Conservation (phyloP, 2,329 filamentous ascomycete species). For the Myriosclerotinia duriaeana region DNA sequence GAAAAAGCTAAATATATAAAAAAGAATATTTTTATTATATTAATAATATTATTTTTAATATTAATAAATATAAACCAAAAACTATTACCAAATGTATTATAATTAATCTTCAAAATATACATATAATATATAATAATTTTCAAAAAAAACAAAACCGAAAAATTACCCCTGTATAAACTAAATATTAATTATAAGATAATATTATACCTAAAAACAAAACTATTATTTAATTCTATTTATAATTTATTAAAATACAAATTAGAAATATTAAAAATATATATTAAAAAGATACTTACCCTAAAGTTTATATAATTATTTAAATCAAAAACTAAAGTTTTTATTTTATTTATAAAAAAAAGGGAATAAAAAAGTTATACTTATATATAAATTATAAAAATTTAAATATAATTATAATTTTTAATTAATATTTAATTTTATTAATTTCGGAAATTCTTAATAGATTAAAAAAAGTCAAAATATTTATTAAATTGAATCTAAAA, state of each 20-base stretch:
- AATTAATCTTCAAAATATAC: not conserved
- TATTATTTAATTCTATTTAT: not conserved
- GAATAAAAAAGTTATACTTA: too few species aligned
- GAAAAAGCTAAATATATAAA: not conserved
- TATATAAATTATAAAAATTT: too few species aligned
- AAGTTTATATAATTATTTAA: too few species aligned
- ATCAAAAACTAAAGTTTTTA: too few species aligned
- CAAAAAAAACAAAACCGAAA: not conserved
- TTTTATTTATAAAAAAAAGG: too few species aligned
- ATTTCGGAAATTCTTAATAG: too few species aligned
- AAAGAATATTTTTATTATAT: not conserved
- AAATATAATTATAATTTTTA: too few species aligned
- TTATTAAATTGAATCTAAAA: too few species aligned
- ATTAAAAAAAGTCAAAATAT: too few species aligned
- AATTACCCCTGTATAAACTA: not conserved
- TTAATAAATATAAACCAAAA: not conserved
- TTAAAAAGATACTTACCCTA: too few species aligned
- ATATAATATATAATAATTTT: too few species aligned
- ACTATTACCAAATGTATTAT: too few species aligned
- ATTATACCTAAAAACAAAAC: not conserved
- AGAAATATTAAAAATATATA: not conserved
- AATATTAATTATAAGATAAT: not conserved
- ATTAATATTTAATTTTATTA: not conserved
- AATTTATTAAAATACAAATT: not conserved
- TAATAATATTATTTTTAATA: not conserved